Conservation (phyloP, 768 basidiomycete genomes). For the Candolleomyces aberdarensis region DNA sequence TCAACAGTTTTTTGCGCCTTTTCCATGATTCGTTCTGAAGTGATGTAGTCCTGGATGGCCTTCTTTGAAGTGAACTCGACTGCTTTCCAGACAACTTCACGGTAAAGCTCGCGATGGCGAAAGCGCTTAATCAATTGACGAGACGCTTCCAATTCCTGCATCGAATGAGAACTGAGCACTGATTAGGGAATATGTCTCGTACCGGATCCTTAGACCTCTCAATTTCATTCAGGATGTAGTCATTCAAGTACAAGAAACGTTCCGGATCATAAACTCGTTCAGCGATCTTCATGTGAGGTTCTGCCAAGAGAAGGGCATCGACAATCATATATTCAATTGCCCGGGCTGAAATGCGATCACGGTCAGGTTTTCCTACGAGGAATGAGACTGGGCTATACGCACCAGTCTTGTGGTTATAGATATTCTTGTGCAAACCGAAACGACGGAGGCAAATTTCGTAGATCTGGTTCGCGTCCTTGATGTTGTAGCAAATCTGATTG, state of each 20-base stretch:
- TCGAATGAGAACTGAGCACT: slow-evolving; percentile 1
- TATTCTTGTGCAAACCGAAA: slow-evolving; percentile 76
- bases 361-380: background rate
- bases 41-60: slow-evolving; percentile 37
- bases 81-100: slow-evolving; percentile 61
- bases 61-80: slow-evolving; percentile 38
- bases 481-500: slow-evolving; percentile 74
- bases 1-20: slow-evolving; percentile 8
- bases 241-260: slow-evolving; percentile 63
- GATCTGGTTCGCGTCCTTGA: slow-evolving; percentile 76
- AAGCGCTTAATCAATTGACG: slow-evolving; percentile 64
- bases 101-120: slow-evolving; percentile 62
- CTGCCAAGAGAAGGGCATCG: slow-evolving; percentile 67
- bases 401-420: slow-evolving; percentile 84
- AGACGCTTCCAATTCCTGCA: slow-evolving; percentile 56
- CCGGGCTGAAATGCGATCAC: slow-evolving; percentile 44
- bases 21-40: slow-evolving; percentile 18
- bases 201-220: slow-evolving; percentile 53
- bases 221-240: slow-evolving; percentile 61
- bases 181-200: slow-evolving; percentile 13
- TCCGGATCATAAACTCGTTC: slow-evolving; percentile 52
- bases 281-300: slow-evolving; percentile 61
- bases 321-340: slow-evolving; percentile 86
- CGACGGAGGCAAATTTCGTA: slow-evolving; percentile 72
- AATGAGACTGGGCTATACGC: slow-evolving; percentile 8